Evolutionary conservation across 2,329 filamentous ascomycete species (phyloP).

Genomic region (Aspergillus ustus): DNA sequence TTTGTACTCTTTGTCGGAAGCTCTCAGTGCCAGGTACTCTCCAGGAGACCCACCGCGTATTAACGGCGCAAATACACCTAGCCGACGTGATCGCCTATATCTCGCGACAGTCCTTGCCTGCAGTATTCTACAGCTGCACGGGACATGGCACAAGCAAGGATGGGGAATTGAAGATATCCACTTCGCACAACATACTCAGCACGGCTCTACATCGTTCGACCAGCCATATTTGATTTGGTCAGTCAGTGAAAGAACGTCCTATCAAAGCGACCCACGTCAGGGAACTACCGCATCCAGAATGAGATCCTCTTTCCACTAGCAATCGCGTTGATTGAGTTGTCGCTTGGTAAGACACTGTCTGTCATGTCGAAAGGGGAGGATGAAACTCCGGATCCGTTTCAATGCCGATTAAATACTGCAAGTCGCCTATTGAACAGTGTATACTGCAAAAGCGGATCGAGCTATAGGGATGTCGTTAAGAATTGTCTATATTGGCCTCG

Average conservation of each 20-base stretch:
- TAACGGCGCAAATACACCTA: too few relatives aligned
- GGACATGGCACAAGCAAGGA: not conserved
- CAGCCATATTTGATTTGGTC: not conserved
- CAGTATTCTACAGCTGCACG: not conserved
- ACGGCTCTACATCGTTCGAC: not conserved
- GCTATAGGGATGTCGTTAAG: not conserved
- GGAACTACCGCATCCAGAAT: not conserved
- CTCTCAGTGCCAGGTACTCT: too few relatives aligned
- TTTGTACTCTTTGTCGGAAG: too few relatives aligned
- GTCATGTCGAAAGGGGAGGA: not conserved
- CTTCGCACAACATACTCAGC: not conserved
- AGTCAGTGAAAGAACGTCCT: not conserved
- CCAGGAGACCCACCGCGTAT: too few relatives aligned
- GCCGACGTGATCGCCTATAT: not conserved
- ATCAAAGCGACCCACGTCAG: not conserved
- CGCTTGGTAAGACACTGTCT: not conserved
- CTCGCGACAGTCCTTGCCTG: slow-evolving; percentile 2
- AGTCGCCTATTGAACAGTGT: not conserved
- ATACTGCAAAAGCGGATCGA: not conserved
- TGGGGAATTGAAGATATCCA: not conserved
- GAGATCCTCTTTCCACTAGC: not conserved
- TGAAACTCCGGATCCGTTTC: too few relatives aligned
- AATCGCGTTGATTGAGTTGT: not conserved
- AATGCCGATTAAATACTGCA: not conserved
- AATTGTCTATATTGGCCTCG: slow-evolving; percentile 1